phyloP scores from a whole-genome alignment of 495 filamentous ascomycete genomes.

The Talaromyces wortmannii region DNA sequence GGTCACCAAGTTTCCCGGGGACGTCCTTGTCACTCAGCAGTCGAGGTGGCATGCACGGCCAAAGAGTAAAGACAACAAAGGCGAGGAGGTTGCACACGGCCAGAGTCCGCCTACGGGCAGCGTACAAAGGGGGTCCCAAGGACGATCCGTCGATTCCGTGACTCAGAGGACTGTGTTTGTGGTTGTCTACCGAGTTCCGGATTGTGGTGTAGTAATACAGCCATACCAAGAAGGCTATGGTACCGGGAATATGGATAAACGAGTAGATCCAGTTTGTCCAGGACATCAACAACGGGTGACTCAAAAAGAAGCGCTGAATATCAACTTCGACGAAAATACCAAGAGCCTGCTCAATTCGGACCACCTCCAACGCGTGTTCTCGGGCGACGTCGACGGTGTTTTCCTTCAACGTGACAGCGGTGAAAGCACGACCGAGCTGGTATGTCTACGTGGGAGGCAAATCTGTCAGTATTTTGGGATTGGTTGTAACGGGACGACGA shows the following conservation, averaged over 20 bases:
- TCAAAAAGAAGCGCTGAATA: constrained; percentile 50
- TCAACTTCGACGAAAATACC: constrained; percentile 50
- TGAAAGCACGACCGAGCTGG: constrained; percentile 57
- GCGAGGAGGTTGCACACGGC: constrained; percentile 70
- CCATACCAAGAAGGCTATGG: constrained; percentile 61
- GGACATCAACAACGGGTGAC: constrained; percentile 31
- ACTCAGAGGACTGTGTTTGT: constrained; percentile 26
- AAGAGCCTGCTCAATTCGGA: constrained; percentile 45
- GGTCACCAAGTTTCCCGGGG: constrained; percentile 30
- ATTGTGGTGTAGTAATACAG: constrained; percentile 62
- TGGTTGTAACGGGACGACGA: background rate
- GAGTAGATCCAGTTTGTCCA: constrained; percentile 64
- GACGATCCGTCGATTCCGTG: constrained; percentile 28
- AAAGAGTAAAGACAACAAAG: constrained; percentile 69
- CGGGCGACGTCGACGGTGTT: constrained; percentile 51
- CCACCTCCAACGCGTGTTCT: constrained; percentile 49
- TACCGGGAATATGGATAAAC: constrained; percentile 78
- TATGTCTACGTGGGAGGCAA: constrained; percentile 37
- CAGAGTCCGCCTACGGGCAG: constrained; percentile 59
- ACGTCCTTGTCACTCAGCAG: constrained; percentile 50
- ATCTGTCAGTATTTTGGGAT: background rate
- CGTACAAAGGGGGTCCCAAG: constrained; percentile 47
- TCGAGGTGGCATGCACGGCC: constrained; percentile 77
- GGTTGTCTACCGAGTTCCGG: constrained; percentile 28
- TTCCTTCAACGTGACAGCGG: constrained; percentile 50